Conservation (phyloP, 306 rosid species). For the Chamaecrista fasciculata region DNA sequence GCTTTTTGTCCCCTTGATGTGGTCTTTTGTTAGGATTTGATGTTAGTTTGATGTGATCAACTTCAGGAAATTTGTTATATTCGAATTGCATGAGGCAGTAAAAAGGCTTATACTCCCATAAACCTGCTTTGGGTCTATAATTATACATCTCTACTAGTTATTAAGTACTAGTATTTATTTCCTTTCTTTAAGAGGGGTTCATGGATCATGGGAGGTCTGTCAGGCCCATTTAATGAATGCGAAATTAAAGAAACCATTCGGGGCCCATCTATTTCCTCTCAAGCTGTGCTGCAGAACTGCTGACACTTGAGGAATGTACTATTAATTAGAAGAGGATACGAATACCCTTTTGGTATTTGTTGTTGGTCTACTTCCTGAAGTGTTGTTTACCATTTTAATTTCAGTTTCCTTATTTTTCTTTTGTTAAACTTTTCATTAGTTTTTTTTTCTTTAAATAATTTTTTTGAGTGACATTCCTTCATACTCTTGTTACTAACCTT, state of each 20-base stretch:
- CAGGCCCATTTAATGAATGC: slow-evolving; percentile 5
- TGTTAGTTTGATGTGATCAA: neutral
- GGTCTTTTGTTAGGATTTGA: neutral
- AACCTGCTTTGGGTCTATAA: neutral
- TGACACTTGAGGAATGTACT: neutral
- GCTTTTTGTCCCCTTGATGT: slow-evolving; percentile 10
- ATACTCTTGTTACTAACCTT: slow-evolving; percentile 7
- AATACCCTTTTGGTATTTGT: neutral
- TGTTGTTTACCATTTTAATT: slow-evolving; percentile 21
- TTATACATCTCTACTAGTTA: slow-evolving; percentile 13
- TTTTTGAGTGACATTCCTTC: neutral
- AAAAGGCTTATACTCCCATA: neutral
- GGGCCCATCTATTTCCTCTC: neutral
- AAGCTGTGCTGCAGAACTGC: neutral
- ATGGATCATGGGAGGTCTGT: neutral
- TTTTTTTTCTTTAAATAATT: neutral
- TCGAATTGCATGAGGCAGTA: slow-evolving; percentile 19
- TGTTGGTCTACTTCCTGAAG: slow-evolving; percentile 8
- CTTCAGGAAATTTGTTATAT: slow-evolving; percentile 12
- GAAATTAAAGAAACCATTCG: neutral
- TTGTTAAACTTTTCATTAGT: neutral
- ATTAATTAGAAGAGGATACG: neutral
- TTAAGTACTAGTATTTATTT: neutral
- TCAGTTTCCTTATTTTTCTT: neutral
- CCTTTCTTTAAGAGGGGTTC: neutral